A percentile compares a stretch with the other conserved stretches of the same genome.
phyloP scores from a whole-genome alignment of 2,329 filamentous ascomycete species.

The Hypoxylon sp. region DNA sequence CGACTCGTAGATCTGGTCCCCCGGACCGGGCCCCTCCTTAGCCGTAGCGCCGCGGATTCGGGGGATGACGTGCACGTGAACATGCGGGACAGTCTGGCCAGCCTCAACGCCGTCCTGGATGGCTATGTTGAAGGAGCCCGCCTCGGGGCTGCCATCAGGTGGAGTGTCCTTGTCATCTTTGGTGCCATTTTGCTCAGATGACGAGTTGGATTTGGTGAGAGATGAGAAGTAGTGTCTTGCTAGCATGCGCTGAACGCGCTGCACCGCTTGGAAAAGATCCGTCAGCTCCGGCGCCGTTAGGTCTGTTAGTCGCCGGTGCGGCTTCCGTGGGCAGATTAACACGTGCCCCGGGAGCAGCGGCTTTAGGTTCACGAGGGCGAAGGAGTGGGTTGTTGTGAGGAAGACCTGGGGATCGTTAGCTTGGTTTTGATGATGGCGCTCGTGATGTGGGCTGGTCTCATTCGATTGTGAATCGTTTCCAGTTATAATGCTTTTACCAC shows the following conservation, averaged over 20 bases:
- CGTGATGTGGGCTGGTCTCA: background rate
- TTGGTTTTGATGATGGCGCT: background rate
- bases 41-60: constrained; percentile 53
- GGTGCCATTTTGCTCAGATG: constrained; percentile 9
- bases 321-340: constrained; percentile 82
- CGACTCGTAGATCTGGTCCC: constrained; percentile 76
- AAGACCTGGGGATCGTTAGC: constrained; percentile 77
- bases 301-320: constrained; percentile 81
- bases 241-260: constrained; percentile 84
- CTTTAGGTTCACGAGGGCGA: constrained; percentile 95
- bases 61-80: constrained; percentile 80
- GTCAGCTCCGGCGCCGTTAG: constrained; percentile 78
- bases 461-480: constrained; percentile 19
- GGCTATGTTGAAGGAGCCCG: constrained; percentile 89
- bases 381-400: constrained; percentile 82
- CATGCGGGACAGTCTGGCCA: constrained; percentile 93
- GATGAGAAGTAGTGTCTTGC: constrained; percentile 67
- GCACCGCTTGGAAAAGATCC: constrained; percentile 90
- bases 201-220: background rate
- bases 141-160: constrained; percentile 57
- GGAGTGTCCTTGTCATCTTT: background rate
- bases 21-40: constrained; percentile 48
- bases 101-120: constrained; percentile 94
- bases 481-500: background rate
- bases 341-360: constrained; percentile 94